Conservation (phyloP, 371 early-diverging fungal species). For the Mucor indicus region DNA sequence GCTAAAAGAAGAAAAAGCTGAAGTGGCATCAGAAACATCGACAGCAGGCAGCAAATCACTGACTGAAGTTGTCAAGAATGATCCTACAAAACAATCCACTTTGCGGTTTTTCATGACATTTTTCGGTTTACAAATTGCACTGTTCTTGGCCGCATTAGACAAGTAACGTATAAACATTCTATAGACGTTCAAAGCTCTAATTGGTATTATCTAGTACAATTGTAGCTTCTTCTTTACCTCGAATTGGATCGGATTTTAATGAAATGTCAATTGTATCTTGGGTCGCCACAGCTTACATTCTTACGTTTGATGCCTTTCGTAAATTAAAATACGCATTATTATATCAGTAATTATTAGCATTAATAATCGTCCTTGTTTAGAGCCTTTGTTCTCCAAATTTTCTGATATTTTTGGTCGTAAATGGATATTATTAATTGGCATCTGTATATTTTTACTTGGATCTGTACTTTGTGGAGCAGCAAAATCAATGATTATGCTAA, state of each 20-base stretch:
- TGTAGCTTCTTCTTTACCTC: constrained; percentile 71
- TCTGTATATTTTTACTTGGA: constrained; percentile 59
- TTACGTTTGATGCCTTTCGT: constrained; percentile 41
- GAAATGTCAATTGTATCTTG: constrained; percentile 56
- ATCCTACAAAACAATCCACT: too few relatives aligned
- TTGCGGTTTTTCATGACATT: too few relatives aligned
- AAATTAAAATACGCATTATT: constrained; percentile 1
- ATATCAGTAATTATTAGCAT: neutral
- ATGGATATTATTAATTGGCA: constrained; percentile 51
- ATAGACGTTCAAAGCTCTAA: too few relatives aligned
- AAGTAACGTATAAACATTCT: constrained; percentile 41
- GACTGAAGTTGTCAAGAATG: too few relatives aligned
- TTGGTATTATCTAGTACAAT: constrained; percentile 59
- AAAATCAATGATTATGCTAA: constrained; percentile 59
- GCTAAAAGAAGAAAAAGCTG: too few relatives aligned
- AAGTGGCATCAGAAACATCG: too few relatives aligned
- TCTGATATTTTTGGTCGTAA: constrained; percentile 80
- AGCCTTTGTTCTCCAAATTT: constrained; percentile 58
- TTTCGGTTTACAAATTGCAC: constrained; percentile 52
- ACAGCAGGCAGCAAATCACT: too few relatives aligned
- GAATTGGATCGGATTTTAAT: constrained; percentile 68
- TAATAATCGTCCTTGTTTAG: too few relatives aligned
- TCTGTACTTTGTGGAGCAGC: constrained; percentile 60
- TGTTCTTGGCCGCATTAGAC: constrained; percentile 79
- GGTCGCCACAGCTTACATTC: constrained; percentile 65